Evolutionary conservation across 306 rosid genomes (phyloP).

Genomic region (Abrus precatorius): DNA sequence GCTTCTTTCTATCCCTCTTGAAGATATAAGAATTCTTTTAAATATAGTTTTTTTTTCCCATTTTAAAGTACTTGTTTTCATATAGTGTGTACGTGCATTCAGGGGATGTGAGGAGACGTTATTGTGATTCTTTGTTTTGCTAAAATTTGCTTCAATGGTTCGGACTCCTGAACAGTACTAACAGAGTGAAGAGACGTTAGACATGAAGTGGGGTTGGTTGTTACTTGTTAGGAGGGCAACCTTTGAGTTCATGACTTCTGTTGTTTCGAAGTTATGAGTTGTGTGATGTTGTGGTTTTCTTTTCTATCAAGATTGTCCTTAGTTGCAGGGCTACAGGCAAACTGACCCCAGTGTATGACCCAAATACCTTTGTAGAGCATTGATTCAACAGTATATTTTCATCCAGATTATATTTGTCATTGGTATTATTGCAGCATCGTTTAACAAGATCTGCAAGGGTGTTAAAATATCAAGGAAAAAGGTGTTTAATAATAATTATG

Average conservation of each 20-base stretch:
- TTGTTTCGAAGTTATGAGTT: neutral
- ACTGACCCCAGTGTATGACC: neutral
- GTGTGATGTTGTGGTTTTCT: neutral
- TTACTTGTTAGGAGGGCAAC: conserved; percentile 25
- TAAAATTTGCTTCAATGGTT: neutral
- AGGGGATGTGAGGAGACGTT: conserved; percentile 36
- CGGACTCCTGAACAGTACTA: too few species aligned
- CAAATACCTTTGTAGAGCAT: neutral
- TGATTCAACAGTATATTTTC: too few species aligned
- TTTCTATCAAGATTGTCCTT: neutral
- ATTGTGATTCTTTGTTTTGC: neutral
- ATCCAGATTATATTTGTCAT: too few species aligned
- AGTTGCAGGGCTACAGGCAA: neutral
- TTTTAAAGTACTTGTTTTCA: conserved; percentile 23
- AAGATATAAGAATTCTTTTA: too few species aligned
- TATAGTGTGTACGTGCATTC: neutral
- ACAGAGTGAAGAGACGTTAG: neutral
- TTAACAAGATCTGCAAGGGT: too few species aligned
- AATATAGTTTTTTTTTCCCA: neutral
- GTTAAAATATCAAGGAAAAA: too few species aligned
- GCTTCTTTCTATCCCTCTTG: too few species aligned
- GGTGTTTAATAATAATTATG: too few species aligned
- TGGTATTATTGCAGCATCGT: too few species aligned
- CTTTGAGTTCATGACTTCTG: conserved; percentile 7
- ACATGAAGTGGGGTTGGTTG: conserved; percentile 8